Evolutionary conservation across 2,329 filamentous ascomycete genomes (phyloP), one percentile per base, ranked within the genome.

Genomic region (Macrophomina pseudophaseolina): DNA sequence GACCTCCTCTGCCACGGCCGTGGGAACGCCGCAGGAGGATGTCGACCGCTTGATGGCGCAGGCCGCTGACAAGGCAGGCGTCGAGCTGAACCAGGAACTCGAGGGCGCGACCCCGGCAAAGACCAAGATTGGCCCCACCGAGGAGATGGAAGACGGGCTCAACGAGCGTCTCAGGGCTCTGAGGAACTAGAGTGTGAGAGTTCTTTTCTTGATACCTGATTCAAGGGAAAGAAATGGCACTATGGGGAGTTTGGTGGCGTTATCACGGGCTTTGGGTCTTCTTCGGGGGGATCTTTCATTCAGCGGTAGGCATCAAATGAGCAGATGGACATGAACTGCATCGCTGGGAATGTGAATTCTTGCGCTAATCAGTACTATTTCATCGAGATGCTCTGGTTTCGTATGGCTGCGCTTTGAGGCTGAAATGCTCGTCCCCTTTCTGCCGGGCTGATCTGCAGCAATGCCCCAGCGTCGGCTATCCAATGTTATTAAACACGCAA

Each of bases 1-100:
- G 68, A 94, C 94, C 69, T 88, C 87, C 28, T 90, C 91, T 68
- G 91, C 90, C 44, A 96, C 93, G 77, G 91, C 79, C 73, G 90
- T 82, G 76, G 91, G 83, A 78, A 94, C 81, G 81, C 91, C 82
- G 80, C 87, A 97, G 76, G 93, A 96, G 72, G 92, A 94, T 71
- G 92, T 97, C 1, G 93, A 97, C 78, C 89, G 92, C 71, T 81
- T 97, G 69, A 90, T 97, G 80, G 90, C 88, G 70, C 91, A 96
- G 80, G 87, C 95, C 51, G 93, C 93, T 69, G 93, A 97, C 77
- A 93, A 96, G 78, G 92, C 91, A 9, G 93, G 93, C 64, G 87
- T 97, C 63, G 91, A 95, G 79, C 83, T 97, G 68, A 88, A 88
- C 71, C 86, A 90, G 75, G 91, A 95, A 80, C 88, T 97, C 79